phyloP scores from a whole-genome alignment of 305 asterid species.

The Solanum hybrid region DNA sequence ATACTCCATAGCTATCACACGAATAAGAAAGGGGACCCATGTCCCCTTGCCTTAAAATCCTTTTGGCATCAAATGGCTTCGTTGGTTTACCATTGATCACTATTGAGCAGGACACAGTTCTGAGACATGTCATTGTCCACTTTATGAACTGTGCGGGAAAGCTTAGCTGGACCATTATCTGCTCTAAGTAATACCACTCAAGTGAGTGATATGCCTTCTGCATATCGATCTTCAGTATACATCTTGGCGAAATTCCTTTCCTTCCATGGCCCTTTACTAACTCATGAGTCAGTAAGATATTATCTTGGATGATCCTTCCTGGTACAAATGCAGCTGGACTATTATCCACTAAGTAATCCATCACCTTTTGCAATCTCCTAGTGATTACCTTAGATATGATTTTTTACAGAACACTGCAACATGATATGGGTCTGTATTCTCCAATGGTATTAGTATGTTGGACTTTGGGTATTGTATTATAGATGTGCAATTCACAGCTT shows the following conservation, averaged over 20 bases:
- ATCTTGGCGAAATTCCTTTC: neutral
- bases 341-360: neutral
- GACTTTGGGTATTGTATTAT: neutral
- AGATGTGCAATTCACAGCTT: neutral
- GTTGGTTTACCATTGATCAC: neutral
- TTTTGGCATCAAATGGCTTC: neutral
- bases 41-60: neutral
- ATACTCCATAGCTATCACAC: neutral
- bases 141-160: too few relatives aligned
- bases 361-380: neutral
- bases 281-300: neutral
- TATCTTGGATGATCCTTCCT: neutral
- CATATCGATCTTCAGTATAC: neutral
- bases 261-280: neutral
- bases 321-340: neutral
- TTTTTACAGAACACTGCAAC: neutral
- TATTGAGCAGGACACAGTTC: neutral
- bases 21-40: neutral
- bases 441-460: neutral
- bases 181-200: neutral
- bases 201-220: neutral
- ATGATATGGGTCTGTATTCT: neutral
- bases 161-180: neutral
- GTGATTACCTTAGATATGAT: neutral
- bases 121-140: neutral